Conservation (phyloP, 2,329 filamentous ascomycete genomes). For the Alternaria longipes region DNA sequence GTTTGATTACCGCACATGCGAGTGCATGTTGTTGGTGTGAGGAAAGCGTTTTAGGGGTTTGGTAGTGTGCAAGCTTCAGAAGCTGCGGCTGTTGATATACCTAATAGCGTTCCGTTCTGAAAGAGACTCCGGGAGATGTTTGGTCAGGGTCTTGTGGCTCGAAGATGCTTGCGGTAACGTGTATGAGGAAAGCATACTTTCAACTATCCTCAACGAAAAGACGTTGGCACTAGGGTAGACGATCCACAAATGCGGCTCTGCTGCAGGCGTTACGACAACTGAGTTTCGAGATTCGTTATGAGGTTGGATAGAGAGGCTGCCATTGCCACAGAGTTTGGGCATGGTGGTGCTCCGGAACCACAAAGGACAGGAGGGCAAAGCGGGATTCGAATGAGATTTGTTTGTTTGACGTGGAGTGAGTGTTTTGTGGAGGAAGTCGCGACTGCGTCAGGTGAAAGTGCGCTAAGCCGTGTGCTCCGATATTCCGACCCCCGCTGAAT, state of each 20-base stretch:
- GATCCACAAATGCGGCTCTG: slow-evolving; percentile 23
- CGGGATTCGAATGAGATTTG: background rate
- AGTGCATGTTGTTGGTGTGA: too few species aligned
- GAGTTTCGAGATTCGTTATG: background rate
- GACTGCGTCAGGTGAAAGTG: slow-evolving; percentile 4
- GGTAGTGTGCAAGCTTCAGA: background rate
- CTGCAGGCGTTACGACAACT: slow-evolving; percentile 8
- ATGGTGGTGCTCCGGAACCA: background rate
- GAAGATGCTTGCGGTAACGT: too few species aligned
- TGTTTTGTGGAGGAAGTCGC: background rate
- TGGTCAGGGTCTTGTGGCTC: background rate
- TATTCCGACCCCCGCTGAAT: slow-evolving; percentile 18
- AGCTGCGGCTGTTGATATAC: background rate
- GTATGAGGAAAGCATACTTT: background rate
- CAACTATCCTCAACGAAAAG: background rate
- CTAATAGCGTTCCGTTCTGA: background rate
- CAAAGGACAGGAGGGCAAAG: background rate
- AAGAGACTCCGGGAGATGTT: background rate
- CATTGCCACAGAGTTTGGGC: background rate
- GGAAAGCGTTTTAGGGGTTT: too few species aligned
- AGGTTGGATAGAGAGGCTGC: background rate
- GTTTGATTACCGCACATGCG: too few species aligned
- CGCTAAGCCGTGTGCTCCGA: slow-evolving; percentile 16
- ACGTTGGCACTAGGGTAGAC: slow-evolving; percentile 5
- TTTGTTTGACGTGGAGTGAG: background rate